Evolutionary conservation across 352 stramenopile genomes (phyloP).

Genomic region (Phytophthora parvispora): DNA sequence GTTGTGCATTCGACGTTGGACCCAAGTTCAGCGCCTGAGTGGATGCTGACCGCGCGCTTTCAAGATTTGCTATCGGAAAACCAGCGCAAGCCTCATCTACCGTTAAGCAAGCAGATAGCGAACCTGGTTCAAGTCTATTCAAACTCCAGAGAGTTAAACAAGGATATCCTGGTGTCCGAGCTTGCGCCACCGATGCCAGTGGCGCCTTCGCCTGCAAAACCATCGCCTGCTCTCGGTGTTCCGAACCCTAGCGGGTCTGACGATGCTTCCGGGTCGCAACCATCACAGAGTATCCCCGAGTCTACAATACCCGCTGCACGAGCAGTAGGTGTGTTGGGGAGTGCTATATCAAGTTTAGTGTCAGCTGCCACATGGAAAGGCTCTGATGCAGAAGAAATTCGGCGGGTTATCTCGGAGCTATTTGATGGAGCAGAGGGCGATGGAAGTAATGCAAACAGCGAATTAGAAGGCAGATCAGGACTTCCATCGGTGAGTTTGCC

Average conservation of each 20-base stretch:
- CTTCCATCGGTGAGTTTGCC: constrained; percentile 13
- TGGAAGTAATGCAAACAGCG: constrained; percentile 13
- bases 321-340: constrained; percentile 76
- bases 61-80: constrained; percentile 52
- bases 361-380: constrained; percentile 83
- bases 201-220: constrained; percentile 18
- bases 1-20: constrained; percentile 85
- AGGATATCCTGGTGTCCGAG: constrained; percentile 80
- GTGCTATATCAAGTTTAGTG: constrained; percentile 77
- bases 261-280: neutral
- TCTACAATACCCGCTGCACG: constrained; percentile 73
- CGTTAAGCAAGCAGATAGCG: constrained; percentile 68
- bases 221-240: constrained; percentile 1
- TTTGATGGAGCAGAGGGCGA: constrained; percentile 54
- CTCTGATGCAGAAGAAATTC: constrained; percentile 75
- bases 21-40: constrained; percentile 68
- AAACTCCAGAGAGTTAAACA: constrained; percentile 72
- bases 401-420: constrained; percentile 55
- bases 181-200: constrained; percentile 63
- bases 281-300: constrained; percentile 36
- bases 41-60: constrained; percentile 67
- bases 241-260: neutral
- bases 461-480: constrained; percentile 3
- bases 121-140: constrained; percentile 85
- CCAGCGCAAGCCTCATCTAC: constrained; percentile 62